Conservation (phyloP, 441 rosid genomes). For the Theobroma grandiflorum region DNA sequence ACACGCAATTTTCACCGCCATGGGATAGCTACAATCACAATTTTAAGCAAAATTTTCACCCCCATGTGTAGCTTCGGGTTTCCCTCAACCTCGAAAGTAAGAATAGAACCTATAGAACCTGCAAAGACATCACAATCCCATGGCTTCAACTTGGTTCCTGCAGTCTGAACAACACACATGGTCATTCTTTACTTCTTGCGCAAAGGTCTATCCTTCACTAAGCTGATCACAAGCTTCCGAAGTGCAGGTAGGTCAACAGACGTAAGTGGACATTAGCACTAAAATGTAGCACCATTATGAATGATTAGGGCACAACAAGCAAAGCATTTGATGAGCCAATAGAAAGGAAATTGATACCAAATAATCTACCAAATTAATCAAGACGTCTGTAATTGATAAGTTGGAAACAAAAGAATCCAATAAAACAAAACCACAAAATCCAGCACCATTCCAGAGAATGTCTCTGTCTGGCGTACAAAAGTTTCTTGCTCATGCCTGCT, state of each 20-base stretch:
- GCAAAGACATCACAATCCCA: not conserved
- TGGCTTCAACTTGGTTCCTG: not conserved
- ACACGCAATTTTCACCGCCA: not conserved
- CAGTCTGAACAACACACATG: not conserved
- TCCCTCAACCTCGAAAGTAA: not conserved
- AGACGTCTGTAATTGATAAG: not conserved
- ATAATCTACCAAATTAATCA: not conserved
- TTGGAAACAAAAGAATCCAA: not conserved
- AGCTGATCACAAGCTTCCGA: not conserved
- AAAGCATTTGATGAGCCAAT: not conserved
- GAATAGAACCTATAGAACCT: not conserved
- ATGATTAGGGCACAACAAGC: not conserved
- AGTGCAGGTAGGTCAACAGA: not conserved
- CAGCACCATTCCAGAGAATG: not conserved
- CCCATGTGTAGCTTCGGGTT: not conserved
- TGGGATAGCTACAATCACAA: not conserved
- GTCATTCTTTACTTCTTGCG: not conserved
- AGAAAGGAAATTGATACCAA: not conserved
- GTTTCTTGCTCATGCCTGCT: not conserved
- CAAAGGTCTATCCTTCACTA: not conserved
- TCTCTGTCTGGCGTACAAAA: not conserved
- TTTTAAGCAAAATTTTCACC: not conserved
- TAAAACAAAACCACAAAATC: not conserved
- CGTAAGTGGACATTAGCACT: not conserved
- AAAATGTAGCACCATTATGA: not conserved